A percentile compares a stretch with the other conserved stretches of the same genome.
Conservation (phyloP, 768 basidiomycete species). For the Leccinum pellstonianum region DNA sequence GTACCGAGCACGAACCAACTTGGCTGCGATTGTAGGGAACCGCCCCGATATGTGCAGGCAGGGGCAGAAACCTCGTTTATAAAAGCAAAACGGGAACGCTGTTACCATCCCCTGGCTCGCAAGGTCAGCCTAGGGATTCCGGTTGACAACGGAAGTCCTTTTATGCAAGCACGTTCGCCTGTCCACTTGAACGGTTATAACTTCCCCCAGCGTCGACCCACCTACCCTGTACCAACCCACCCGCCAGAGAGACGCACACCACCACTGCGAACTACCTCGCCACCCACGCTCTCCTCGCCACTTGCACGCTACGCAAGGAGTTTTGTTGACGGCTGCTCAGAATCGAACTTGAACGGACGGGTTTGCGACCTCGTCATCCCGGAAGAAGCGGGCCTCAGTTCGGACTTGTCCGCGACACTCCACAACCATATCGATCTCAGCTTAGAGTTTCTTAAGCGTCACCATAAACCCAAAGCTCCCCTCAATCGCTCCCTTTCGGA, state of each 20-base stretch:
- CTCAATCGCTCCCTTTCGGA: conserved; percentile 46
- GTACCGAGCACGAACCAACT: conserved; percentile 17
- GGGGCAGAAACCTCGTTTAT: conserved; percentile 29
- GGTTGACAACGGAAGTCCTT: conserved; percentile 9
- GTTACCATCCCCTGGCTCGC: conserved; percentile 12
- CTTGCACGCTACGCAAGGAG: conserved; percentile 18
- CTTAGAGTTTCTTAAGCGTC: conserved; percentile 54
- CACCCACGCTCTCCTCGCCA: conserved; percentile 21
- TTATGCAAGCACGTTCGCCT: conserved; percentile 38
- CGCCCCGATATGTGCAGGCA: conserved; percentile 32
- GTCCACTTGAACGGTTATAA: conserved; percentile 22
- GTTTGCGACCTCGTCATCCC: conserved; percentile 33
- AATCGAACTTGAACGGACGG: conserved; percentile 15
- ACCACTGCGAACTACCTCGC: conserved; percentile 4
- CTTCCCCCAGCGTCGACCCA: conserved; percentile 14
- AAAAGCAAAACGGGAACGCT: conserved; percentile 27
- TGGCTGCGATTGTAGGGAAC: conserved; percentile 9
- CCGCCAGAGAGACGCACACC: conserved; percentile 7
- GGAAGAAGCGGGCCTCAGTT: conserved; percentile 26
- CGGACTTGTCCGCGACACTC: conserved; percentile 36
- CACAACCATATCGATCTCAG: conserved; percentile 35
- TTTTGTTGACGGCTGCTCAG: conserved; percentile 6
- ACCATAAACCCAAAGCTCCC: conserved; percentile 54
- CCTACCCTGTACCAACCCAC: conserved; percentile 14
- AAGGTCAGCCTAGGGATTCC: conserved; percentile 9